These are phyloP conservation scores for Backusella mclennaniae DNA, from an alignment of 192 early-diverging fungal species.

Conservation along the genomic window DNA sequence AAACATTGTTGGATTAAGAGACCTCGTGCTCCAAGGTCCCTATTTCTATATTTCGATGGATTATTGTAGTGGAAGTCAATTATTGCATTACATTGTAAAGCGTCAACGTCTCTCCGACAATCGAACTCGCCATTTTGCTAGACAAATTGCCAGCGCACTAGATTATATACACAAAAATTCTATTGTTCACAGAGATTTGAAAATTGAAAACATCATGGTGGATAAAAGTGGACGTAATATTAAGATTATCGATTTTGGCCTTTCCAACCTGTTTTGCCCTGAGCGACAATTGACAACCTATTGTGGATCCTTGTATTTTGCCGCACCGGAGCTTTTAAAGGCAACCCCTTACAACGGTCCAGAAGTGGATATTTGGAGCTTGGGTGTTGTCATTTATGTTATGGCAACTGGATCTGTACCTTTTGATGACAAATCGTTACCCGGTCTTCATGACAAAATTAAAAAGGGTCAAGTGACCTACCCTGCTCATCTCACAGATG, in stretches of 20 bases:
- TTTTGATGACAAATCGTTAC: conserved; percentile 83
- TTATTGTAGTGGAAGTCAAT: conserved; percentile 76
- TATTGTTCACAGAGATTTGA: conserved; percentile 74
- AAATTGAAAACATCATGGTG: conserved; percentile 84
- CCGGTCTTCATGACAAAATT: conserved; percentile 83
- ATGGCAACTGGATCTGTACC: conserved; percentile 81
- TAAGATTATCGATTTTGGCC: conserved; percentile 89
- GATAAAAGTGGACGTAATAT: conserved; percentile 57
- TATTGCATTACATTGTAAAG: conserved; percentile 82
- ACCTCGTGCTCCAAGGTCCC: conserved; percentile 61
- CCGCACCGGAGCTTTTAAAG: conserved; percentile 82
- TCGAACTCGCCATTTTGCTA: conserved; percentile 71
- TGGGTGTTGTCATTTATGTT: conserved; percentile 85
- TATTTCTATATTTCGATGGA: conserved; percentile 81
- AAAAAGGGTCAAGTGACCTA: conserved; percentile 75
- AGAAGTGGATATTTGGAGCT: conserved; percentile 87
- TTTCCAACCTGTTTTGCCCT: conserved; percentile 68
- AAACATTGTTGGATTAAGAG: conserved; percentile 75
- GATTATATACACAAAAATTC: conserved; percentile 53
- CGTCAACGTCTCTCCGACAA: conserved; percentile 74
- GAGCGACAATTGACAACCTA: conserved; percentile 53
- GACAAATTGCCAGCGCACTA: conserved; percentile 74
- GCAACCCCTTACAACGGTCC: conserved; percentile 80
- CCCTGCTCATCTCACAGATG: conserved; percentile 63
- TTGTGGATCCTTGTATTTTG: conserved; percentile 75